Percentiles rank a stretch among this genome's conserved stretches.
Conservation (phyloP, 176 grass and related monocot species). For the Oryza glumipatula region DNA sequence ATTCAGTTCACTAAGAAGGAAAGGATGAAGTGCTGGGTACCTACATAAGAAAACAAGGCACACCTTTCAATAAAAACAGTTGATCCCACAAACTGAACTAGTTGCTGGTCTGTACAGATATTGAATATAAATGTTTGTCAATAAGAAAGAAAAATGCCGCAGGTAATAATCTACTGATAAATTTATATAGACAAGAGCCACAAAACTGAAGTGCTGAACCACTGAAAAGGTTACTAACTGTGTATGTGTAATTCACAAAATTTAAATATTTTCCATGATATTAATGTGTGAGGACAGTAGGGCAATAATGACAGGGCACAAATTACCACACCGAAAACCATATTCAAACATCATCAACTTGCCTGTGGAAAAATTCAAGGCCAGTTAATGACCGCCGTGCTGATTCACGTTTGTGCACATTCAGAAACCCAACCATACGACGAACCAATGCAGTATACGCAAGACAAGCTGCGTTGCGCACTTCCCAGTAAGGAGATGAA, state of each 20-base stretch:
- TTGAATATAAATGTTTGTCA: conserved; percentile 29
- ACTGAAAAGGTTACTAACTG: conserved; percentile 17
- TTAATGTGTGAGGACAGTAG: conserved; percentile 25
- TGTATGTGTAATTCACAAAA: conserved; percentile 13
- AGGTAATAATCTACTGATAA: conserved; percentile 8
- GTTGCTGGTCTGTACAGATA: not conserved
- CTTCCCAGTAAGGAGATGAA: conserved; percentile 98
- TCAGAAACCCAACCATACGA: conserved; percentile 93
- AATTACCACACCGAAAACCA: conserved; percentile 20
- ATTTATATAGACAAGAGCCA: conserved; percentile 35
- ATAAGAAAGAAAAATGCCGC: conserved; percentile 17
- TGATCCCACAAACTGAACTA: not conserved
- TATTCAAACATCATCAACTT: conserved; percentile 41
- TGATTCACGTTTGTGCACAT: conserved; percentile 83
- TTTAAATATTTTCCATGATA: conserved; percentile 15
- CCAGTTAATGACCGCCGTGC: conserved; percentile 82
- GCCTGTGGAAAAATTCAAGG: conserved; percentile 98
- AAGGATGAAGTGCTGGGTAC: conserved; percentile 92
- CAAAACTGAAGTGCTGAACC: conserved; percentile 12
- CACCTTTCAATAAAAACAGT: conserved; percentile 20
- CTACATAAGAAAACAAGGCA: conserved; percentile 58
- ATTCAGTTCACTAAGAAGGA: conserved; percentile 74
- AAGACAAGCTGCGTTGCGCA: conserved; percentile 89
- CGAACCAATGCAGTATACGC: conserved; percentile 88
- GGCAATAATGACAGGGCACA: conserved; percentile 1